Percentiles rank a stretch among this genome's conserved stretches.
These are phyloP conservation scores for Populus ilicifolia DNA, from an alignment of 345 rosid genomes.

Conservation along the genomic window DNA sequence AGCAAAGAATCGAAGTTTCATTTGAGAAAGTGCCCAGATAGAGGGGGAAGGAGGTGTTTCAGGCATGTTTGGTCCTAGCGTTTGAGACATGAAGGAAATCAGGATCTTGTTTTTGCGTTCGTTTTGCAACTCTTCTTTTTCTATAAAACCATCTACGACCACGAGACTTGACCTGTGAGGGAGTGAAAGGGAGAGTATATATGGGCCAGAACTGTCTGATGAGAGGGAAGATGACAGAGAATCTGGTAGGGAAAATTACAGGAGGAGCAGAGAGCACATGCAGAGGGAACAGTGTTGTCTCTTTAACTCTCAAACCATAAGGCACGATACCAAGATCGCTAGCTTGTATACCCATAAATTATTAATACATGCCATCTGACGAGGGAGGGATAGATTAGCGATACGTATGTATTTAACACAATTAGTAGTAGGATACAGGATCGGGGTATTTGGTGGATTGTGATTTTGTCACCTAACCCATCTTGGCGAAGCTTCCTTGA, in stretches of 20 bases:
- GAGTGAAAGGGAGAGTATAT: not conserved
- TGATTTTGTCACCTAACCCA: not conserved
- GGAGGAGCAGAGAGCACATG: slow-evolving; percentile 43
- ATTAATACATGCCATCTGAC: not conserved
- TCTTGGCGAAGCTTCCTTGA: not conserved
- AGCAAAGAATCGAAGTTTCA: slow-evolving; percentile 52
- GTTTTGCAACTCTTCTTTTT: not conserved
- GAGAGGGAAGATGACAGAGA: slow-evolving; percentile 7
- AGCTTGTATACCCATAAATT: slow-evolving; percentile 5
- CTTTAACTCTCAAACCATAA: slow-evolving; percentile 3
- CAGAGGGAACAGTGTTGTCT: slow-evolving; percentile 41
- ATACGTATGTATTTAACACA: slow-evolving; percentile 1
- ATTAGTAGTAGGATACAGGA: slow-evolving; percentile 6
- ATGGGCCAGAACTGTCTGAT: slow-evolving; percentile 13
- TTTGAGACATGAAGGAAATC: slow-evolving; percentile 26
- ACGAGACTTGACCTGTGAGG: slow-evolving; percentile 8
- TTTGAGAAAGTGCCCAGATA: slow-evolving; percentile 38
- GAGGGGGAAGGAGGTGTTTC: slow-evolving; percentile 31
- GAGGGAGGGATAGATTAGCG: not conserved
- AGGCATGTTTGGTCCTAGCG: slow-evolving; percentile 36
- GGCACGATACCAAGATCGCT: slow-evolving; percentile 18
- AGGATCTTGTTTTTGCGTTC: slow-evolving; percentile 18
- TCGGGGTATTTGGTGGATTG: not conserved
- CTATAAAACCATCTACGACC: not conserved
- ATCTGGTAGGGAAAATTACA: not conserved